Conservation (phyloP, 176 grass and related monocot genomes). For the bread wheat (Triticum aestivum) region DNA sequence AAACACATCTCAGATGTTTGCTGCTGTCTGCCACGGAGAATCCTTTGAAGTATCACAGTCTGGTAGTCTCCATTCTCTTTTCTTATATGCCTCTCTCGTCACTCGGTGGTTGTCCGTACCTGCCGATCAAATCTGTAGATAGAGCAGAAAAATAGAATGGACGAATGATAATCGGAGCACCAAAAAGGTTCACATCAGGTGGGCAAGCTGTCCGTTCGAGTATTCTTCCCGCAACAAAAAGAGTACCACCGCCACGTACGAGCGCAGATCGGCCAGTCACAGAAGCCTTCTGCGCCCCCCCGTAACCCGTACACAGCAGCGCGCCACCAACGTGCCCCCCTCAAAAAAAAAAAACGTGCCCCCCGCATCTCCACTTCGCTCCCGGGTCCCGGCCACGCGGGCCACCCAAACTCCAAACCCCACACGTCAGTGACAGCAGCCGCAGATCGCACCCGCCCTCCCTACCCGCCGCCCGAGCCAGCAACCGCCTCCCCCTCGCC, state of each 20-base stretch:
- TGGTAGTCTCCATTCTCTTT: background rate
- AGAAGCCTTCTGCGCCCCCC: background rate
- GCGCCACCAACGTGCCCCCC: background rate
- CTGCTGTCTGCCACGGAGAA: no score
- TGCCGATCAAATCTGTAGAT: background rate
- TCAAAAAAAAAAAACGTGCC: background rate
- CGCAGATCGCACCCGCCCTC: background rate
- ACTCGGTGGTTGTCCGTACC: background rate
- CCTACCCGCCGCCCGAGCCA: background rate
- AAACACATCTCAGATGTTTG: no score
- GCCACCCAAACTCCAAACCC: background rate
- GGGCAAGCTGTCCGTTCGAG: background rate
- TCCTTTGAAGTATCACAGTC: no score
- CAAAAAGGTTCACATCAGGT: background rate
- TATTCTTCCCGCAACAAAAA: background rate
- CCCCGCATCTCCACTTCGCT: background rate
- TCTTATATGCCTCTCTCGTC: background rate
- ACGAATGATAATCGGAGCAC: background rate
- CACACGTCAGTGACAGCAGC: background rate
- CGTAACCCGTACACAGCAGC: background rate
- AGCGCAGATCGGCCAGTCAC: slow-evolving; percentile 16
- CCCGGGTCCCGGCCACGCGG: background rate
- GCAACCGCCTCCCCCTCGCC: slow-evolving; percentile 30
- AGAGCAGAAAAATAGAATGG: background rate
- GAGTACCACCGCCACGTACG: background rate